A percentile compares a stretch with the other conserved stretches of the same genome.
phyloP scores from a whole-genome alignment of 257 asterid species.

The Perilla frutescens region DNA sequence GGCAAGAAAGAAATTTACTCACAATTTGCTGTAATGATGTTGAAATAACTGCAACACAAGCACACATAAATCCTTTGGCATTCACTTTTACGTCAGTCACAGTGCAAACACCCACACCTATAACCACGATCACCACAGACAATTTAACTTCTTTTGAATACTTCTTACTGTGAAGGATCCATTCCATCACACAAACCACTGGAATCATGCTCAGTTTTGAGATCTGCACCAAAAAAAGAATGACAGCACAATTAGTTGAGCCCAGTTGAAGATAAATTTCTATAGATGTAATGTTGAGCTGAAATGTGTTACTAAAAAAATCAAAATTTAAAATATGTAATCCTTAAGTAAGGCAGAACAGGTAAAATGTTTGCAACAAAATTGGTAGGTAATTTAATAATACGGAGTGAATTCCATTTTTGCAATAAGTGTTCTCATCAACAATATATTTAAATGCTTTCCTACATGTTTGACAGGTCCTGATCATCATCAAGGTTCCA shows the following conservation, averaged over 20 bases:
- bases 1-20: conserved; percentile 44
- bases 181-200: conserved; percentile 92
- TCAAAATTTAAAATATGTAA: background rate
- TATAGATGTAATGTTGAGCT: conserved; percentile 4
- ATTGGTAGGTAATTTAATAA: background rate
- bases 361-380: background rate
- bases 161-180: conserved; percentile 87
- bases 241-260: conserved; percentile 33
- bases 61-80: conserved; percentile 83
- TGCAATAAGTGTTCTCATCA: background rate
- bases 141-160: conserved; percentile 82
- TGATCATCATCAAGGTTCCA: conserved; percentile 17
- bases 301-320: background rate
- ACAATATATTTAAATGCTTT: background rate
- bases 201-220: conserved; percentile 99
- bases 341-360: conserved; percentile 1
- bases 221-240: conserved; percentile 58
- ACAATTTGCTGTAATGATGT: conserved; percentile 96
- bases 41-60: conserved; percentile 87
- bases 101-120: conserved; percentile 98
- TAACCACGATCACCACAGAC: conserved; percentile 87
- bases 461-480: background rate
- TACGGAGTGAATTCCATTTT: background rate
- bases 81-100: conserved; percentile 96
- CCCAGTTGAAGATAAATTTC: conserved; percentile 23